A percentile compares a stretch with the other conserved stretches of the same genome.
Evolutionary conservation across 2,329 filamentous ascomycete genomes (phyloP).

Genomic region (Cytospora schulzeri): DNA sequence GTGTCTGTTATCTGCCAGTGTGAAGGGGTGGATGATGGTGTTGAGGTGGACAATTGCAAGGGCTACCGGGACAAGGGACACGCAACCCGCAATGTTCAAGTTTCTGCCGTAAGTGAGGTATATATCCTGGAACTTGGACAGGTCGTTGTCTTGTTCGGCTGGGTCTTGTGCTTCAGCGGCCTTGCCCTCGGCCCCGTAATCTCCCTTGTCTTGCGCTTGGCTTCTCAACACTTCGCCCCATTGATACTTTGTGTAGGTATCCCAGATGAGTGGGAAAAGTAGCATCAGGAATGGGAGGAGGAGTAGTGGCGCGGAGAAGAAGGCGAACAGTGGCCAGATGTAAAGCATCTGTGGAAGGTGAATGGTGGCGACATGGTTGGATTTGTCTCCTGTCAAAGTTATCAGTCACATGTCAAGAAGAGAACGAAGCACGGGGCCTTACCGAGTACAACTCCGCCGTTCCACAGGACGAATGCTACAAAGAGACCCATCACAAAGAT

Average conservation of each 20-base stretch:
- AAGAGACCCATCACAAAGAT: constrained; percentile 69
- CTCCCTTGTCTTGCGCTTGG: background rate
- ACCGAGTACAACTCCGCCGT: constrained; percentile 90
- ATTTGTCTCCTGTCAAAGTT: constrained; percentile 74
- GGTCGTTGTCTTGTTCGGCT: background rate
- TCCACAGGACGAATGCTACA: constrained; percentile 76
- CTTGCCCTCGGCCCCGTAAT: background rate
- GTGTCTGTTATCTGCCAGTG: constrained; percentile 92
- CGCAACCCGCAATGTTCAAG: constrained; percentile 36
- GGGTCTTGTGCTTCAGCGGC: background rate
- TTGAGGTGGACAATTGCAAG: constrained; percentile 69
- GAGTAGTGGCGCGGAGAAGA: constrained; percentile 86
- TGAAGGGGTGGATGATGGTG: constrained; percentile 94
- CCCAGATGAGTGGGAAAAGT: constrained; percentile 36
- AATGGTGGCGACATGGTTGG: constrained; percentile 86
- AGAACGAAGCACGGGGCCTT: constrained; percentile 31
- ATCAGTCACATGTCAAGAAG: constrained; percentile 33
- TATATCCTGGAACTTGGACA: constrained; percentile 32
- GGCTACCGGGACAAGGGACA: constrained; percentile 14
- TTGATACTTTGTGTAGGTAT: background rate
- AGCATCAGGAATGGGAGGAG: constrained; percentile 55
- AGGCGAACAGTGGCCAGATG: constrained; percentile 84
- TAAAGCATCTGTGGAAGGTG: constrained; percentile 94
- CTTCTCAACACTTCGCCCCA: background rate
- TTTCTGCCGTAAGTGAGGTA: constrained; percentile 37